Conservation (phyloP, 306 rosid species). For the Acmispon strigosus region DNA sequence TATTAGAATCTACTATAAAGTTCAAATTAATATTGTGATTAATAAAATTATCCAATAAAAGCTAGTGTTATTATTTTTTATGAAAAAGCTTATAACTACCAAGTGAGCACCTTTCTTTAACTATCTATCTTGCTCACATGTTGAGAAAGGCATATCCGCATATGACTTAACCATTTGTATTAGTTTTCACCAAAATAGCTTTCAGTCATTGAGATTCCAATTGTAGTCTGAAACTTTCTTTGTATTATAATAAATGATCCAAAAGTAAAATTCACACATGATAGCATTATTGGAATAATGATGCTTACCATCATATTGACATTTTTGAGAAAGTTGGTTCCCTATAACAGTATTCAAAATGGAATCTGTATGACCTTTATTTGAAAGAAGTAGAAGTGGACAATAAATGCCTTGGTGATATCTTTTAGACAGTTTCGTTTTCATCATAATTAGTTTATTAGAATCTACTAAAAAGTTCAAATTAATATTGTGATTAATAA, state of each 20-base stretch:
- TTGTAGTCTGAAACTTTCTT: neutral
- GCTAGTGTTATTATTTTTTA: too few relatives aligned
- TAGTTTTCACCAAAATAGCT: neutral
- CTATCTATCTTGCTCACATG: conserved; percentile 14
- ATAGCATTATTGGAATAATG: neutral
- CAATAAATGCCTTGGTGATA: neutral
- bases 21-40: too few relatives aligned
- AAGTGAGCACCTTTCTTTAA: conserved; percentile 40
- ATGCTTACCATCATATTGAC: neutral
- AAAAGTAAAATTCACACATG: conserved; percentile 13
- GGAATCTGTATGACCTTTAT: neutral
- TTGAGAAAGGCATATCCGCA: conserved; percentile 5
- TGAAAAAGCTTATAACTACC: conserved; percentile 86
- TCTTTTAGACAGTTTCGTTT: neutral
- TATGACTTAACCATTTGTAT: neutral
- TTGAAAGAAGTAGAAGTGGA: neutral
- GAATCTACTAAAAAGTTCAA: neutral
- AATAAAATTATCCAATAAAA: too few relatives aligned
- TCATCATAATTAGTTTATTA: neutral
- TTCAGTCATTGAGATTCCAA: neutral
- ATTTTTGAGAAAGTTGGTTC: neutral
- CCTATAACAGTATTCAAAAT: neutral
- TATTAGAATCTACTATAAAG: too few relatives aligned
- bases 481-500: neutral
- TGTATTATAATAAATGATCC: neutral